phyloP scores from a whole-genome alignment of 1,284 basidiomycete species.

The Cutaneotrichosporon spelunceum region DNA sequence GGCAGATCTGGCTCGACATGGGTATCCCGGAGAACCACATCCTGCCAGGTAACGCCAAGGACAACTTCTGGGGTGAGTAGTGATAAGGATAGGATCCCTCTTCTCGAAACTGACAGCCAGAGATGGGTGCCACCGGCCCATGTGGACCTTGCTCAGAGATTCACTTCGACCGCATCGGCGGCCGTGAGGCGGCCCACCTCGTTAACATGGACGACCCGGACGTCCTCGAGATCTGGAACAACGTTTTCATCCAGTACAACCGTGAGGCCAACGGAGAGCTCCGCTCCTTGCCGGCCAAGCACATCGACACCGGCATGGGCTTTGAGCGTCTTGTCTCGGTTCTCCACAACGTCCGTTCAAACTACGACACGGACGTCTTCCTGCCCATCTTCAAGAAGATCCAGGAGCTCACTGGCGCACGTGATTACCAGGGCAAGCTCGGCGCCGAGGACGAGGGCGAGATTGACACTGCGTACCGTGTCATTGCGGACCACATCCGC shows the following conservation, averaged over 20 bases:
- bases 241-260: conserved; percentile 99
- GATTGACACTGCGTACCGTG: conserved; percentile 95
- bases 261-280: conserved; percentile 84
- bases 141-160: conserved; percentile 98
- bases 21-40: conserved; percentile 88
- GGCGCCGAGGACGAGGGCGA: conserved; percentile 91
- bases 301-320: conserved; percentile 98
- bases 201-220: conserved; percentile 96
- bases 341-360: conserved; percentile 84
- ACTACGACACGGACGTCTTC: conserved; percentile 98
- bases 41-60: conserved; percentile 89
- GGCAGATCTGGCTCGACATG: conserved; percentile 77
- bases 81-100: neutral
- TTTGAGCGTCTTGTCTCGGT: conserved; percentile 96
- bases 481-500: conserved; percentile 93
- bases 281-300: conserved; percentile 79
- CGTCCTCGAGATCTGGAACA: conserved; percentile 99
- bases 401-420: conserved; percentile 81
- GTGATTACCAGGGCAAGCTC: conserved; percentile 84
- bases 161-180: conserved; percentile 91
- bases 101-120: conserved; percentile 52
- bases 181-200: conserved; percentile 79
- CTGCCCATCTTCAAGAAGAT: conserved; percentile 83
- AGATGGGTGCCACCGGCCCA: conserved; percentile 97
- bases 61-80: conserved; percentile 94